Conservation (phyloP, 2,329 filamentous ascomycete species). For the Diaporthe sp. region DNA sequence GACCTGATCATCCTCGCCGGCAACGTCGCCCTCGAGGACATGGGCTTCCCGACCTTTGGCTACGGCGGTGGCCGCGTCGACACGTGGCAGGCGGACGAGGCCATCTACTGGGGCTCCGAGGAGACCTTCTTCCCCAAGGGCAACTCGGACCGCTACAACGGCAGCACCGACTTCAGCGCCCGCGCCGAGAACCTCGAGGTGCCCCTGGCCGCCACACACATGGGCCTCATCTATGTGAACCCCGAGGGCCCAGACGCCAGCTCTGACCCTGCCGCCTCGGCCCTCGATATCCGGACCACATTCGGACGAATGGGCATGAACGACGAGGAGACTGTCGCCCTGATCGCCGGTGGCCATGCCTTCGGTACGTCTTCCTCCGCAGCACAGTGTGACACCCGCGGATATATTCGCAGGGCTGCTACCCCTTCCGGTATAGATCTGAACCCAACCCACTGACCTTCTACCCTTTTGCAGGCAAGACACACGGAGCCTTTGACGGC, state of each 20-base stretch:
- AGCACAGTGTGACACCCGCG: background rate
- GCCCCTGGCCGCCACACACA: conserved; percentile 75
- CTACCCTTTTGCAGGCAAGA: conserved; percentile 61
- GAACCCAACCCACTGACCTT: background rate
- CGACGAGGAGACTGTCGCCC: conserved; percentile 80
- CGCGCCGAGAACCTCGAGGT: conserved; percentile 70
- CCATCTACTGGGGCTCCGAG: conserved; percentile 82
- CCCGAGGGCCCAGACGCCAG: conserved; percentile 79
- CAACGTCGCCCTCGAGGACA: conserved; percentile 81
- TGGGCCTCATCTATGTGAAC: conserved; percentile 84
- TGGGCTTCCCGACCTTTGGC: conserved; percentile 79
- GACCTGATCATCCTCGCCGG: conserved; percentile 78
- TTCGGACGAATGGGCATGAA: conserved; percentile 85
- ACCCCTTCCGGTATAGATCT: background rate
- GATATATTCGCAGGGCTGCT: background rate
- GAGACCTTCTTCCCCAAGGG: conserved; percentile 75
- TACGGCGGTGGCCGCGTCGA: conserved; percentile 79
- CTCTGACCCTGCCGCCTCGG: conserved; percentile 76
- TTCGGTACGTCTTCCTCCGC: conserved; percentile 63
- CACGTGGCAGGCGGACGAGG: conserved; percentile 80
- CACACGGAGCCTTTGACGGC: conserved; percentile 75
- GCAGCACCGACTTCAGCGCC: conserved; percentile 65
- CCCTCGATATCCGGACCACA: conserved; percentile 77
- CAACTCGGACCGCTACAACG: conserved; percentile 59
- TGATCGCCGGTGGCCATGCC: conserved; percentile 80